Evolutionary conservation across 2,329 filamentous ascomycete species (phyloP).

Genomic region (Hypoxylon sp.): DNA sequence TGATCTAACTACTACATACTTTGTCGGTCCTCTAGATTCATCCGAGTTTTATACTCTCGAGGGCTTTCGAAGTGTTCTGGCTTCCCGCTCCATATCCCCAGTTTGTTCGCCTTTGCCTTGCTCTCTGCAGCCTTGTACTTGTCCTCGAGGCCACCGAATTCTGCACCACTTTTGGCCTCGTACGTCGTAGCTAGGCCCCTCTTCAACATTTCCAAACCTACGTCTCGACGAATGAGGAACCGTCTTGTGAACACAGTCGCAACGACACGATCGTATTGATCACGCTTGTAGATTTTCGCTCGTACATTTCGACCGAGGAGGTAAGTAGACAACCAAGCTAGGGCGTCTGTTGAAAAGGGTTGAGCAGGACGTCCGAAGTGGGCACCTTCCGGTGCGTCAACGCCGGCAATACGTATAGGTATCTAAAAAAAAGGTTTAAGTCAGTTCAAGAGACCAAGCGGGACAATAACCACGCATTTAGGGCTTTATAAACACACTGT

Average conservation of each 20-base stretch:
- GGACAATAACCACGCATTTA: conserved; percentile 4
- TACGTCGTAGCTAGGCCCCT: conserved; percentile 88
- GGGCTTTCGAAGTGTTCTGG: conserved; percentile 78
- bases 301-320: conserved; percentile 78
- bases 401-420: conserved; percentile 85
- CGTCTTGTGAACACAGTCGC: conserved; percentile 81
- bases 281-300: conserved; percentile 81
- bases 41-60: conserved; percentile 80
- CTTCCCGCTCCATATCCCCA: conserved; percentile 79
- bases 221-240: conserved; percentile 75
- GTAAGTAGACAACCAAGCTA: conserved; percentile 79
- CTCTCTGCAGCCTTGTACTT: conserved; percentile 73
- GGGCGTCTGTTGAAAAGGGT: conserved; percentile 81
- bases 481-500: conserved; percentile 67
- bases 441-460: conserved; percentile 18
- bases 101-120: conserved; percentile 69
- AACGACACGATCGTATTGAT: conserved; percentile 93
- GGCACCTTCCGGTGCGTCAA: conserved; percentile 91
- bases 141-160: conserved; percentile 79
- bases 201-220: conserved; percentile 89
- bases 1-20: too few relatives aligned
- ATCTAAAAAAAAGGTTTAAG: conserved; percentile 63
- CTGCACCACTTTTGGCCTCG: conserved; percentile 87
- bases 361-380: conserved; percentile 93
- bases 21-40: conserved; percentile 47